Evolutionary conservation across 1,139 yeast genomes (phyloP).

Genomic region (Protomyces macrosporus): DNA sequence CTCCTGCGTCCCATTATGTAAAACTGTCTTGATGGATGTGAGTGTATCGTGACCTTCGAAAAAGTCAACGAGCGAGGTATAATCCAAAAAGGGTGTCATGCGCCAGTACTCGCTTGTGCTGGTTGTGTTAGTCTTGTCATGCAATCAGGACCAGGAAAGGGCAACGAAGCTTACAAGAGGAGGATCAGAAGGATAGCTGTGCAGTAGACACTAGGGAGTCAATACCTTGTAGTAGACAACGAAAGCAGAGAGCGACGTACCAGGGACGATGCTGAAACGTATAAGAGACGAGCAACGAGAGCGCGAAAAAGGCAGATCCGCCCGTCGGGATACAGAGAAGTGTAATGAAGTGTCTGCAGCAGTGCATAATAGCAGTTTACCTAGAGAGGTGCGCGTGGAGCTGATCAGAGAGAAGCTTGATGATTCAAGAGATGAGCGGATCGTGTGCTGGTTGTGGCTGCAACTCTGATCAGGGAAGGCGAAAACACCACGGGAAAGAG

Average conservation of each 20-base stretch:
- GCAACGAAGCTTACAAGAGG: neutral
- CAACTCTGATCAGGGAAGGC: too few species aligned
- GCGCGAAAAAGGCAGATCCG: conserved; percentile 19
- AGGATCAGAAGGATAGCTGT: conserved; percentile 12
- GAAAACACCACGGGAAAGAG: too few species aligned
- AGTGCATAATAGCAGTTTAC: neutral
- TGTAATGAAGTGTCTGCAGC: neutral
- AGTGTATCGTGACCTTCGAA: neutral
- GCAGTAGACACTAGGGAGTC: conserved; percentile 4
- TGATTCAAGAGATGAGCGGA: too few species aligned
- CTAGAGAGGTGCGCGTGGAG: neutral
- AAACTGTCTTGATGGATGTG: too few species aligned
- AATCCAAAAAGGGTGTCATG: conserved; percentile 13
- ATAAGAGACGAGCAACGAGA: conserved; percentile 11
- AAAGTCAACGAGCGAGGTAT: conserved; percentile 14
- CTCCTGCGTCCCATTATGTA: too few species aligned
- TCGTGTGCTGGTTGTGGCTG: too few species aligned
- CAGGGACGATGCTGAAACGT: conserved; percentile 8
- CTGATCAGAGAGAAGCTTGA: neutral
- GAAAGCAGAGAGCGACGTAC: neutral
- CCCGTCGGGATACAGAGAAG: conserved; percentile 1
- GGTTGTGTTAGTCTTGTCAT: too few species aligned
- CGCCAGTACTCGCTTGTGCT: conserved; percentile 23
- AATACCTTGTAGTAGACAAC: neutral
- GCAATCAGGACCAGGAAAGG: too few species aligned